Base-by-base conservation (phyloP, 768 basidiomycete species). In the Mycena leptocephala region DNA sequence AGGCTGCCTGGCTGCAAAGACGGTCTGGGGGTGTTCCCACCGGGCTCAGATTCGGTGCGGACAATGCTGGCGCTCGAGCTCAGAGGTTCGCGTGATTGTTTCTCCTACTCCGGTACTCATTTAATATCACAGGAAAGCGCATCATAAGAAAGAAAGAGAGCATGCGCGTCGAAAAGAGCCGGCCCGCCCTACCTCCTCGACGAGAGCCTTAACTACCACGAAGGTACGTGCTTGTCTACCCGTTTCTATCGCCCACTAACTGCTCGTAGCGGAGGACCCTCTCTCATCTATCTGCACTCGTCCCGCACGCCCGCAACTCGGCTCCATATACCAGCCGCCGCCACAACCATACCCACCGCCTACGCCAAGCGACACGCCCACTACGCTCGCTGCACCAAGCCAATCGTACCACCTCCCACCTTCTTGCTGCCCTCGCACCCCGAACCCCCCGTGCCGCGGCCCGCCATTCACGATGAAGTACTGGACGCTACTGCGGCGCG, bases 71-170 rank as follows among this genome's bases (percentile, higher is more conserved):
- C 89, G 0, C 85, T 96, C 39, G 96, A 95, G 83, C 85, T 95
- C 64, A 95, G 94, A 88, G 95, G 95, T 93, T 72, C 33, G 59
- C 66, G 32, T 61, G 53, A 63, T 64, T 46, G 56, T 59, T n/a
- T 22, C 58, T 28, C 39, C 58, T 24, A 51, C 71, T 51, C 13
- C 71, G 56, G 10, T 20, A 32, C 61, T 64, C 37, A 75, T 14
- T 13, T 8, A 9, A 14, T 66, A 24, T 48, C 64, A 5, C 72
- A 95, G 95, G 94, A 24, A 95, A 95, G 79, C 90, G 92, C 16
- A 95, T 95, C 80, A 91, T 90, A 69, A 95, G 95, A 2, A 96
- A 96, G 87, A 95, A 94, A 79, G 95, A 96, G 78, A 88, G 95
- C 13, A 79, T 95, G 72, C 88, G 93, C n/a, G 89, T 95, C 56